Evolutionary conservation across 495 filamentous ascomycete species (phyloP), one percentile per base, ranked within the genome.

Genomic region (Echria macrotheca): DNA sequence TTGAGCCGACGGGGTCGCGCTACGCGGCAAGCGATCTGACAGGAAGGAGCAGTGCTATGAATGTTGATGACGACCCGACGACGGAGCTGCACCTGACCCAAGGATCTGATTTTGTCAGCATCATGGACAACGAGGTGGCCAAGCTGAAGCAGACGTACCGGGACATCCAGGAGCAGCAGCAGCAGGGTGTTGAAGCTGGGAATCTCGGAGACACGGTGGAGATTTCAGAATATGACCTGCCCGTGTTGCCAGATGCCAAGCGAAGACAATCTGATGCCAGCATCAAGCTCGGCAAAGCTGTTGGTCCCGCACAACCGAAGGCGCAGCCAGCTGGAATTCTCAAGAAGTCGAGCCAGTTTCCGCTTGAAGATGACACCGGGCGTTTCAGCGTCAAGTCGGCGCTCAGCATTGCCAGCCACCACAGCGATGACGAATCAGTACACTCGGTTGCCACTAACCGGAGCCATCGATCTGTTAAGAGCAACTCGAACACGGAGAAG

Each of bases 271-370:
- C 58, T 2, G 60, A 63, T 31, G 55, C 45, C 33, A 43, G 17
- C n/a, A 52, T 53, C 5, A 48, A 33, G 26, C 18, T 55, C 17
- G 44, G 54, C 38, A 65, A 59, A 63, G 45, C 37, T 11, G 50
- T 41, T 8, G 8, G 26, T 1, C 44, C 54, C 29, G 14, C 42
- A 2, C 48, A 57, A 47, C 24, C 43, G 2, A 68, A 68, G 45
- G 24, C 47, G 15, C 64, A 65, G 37, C 65, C 58, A n/a, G 52
- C 59, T 32, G 62, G 69, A 15, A 71, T 71, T 22, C 56, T 71
- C 36, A 71, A 74, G 58, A 70, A 72, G 55, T 64, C 66, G 41
- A 69, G 64, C 54, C 69, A 66, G 50, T 70, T 68, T 50, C 48
- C 59, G 41, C 14, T 46, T 44, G 52, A 71, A 8, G 61, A 62